Conservation (phyloP, 768 basidiomycete genomes). For the Tulasnella sp. region DNA sequence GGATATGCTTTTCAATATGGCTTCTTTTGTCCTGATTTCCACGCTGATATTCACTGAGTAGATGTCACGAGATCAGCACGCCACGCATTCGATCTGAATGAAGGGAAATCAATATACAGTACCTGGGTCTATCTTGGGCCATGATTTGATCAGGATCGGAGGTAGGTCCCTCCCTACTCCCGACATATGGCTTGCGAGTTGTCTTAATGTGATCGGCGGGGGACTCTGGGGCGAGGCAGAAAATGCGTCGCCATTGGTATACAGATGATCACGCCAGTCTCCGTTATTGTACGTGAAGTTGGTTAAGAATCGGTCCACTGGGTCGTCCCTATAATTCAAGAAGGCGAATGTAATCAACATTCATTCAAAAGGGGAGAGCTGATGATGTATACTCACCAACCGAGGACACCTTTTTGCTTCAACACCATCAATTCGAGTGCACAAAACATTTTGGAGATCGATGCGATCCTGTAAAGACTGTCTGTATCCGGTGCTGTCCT, state of each 20-base stretch:
- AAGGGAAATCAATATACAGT: too few relatives aligned
- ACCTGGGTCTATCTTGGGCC: constrained; percentile 30
- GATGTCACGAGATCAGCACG: too few relatives aligned
- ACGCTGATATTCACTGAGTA: too few relatives aligned
- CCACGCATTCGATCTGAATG: too few relatives aligned
- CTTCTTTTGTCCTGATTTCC: background rate
- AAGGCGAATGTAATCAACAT: background rate
- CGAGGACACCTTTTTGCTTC: constrained; percentile 33
- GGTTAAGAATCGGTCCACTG: constrained; percentile 36
- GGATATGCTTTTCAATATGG: constrained; percentile 21
- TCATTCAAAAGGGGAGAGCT: background rate
- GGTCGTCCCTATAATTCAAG: constrained; percentile 47
- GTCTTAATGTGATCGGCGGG: constrained; percentile 17
- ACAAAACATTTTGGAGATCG: constrained; percentile 42
- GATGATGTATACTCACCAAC: constrained; percentile 21
- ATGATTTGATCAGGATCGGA: constrained; percentile 27
- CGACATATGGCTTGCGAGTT: constrained; percentile 23
- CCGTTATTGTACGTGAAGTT: constrained; percentile 27
- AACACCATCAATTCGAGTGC: constrained; percentile 39
- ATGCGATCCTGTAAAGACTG: constrained; percentile 43
- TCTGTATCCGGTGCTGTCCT: background rate
- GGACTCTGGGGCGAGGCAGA: background rate
- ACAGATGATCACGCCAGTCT: constrained; percentile 12
- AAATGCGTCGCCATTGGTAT: background rate
- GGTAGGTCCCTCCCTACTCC: constrained; percentile 31